These are phyloP conservation scores for Pyricularia pennisetigena DNA, from an alignment of 2,329 filamentous ascomycete genomes.

Conservation along the genomic window DNA sequence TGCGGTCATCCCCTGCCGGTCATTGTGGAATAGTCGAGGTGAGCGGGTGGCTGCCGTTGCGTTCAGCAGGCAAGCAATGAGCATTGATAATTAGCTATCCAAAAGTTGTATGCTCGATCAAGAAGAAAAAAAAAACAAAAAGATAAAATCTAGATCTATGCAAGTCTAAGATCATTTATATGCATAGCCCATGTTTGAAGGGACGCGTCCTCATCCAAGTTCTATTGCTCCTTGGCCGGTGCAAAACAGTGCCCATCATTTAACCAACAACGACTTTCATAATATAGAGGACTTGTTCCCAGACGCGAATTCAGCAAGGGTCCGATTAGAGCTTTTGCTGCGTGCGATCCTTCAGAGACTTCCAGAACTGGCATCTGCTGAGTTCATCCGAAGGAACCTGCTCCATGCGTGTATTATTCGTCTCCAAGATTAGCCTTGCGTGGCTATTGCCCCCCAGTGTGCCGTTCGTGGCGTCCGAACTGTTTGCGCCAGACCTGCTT, in stretches of 20 bases:
- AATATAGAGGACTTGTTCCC: too few relatives aligned
- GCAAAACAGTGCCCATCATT: neutral
- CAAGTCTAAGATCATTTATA: neutral
- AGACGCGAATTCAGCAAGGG: neutral
- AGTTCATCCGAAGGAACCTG: conserved; percentile 20
- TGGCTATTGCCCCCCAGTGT: too few relatives aligned
- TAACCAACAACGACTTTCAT: neutral
- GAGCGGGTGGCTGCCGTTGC: conserved; percentile 22
- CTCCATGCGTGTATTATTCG: conserved; percentile 29
- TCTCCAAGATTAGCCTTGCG: conserved; percentile 29
- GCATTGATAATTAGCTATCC: neutral
- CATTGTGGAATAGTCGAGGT: conserved; percentile 29
- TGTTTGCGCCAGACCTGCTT: conserved; percentile 16
- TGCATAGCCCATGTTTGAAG: neutral
- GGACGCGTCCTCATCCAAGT: neutral
- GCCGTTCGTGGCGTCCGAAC: too few relatives aligned
- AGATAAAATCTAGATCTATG: neutral
- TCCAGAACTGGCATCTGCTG: conserved; percentile 31
- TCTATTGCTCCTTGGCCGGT: neutral
- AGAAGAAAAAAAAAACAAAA: neutral
- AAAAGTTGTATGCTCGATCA: neutral
- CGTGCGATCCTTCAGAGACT: conserved; percentile 21
- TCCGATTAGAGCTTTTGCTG: conserved; percentile 17
- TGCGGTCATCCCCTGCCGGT: conserved; percentile 28
- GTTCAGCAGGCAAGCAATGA: conserved; percentile 13